A percentile compares a stretch with the other conserved stretches of the same genome.
phyloP scores from a whole-genome alignment of 2,329 filamentous ascomycete genomes.

The Neonectria neomacrospora region DNA sequence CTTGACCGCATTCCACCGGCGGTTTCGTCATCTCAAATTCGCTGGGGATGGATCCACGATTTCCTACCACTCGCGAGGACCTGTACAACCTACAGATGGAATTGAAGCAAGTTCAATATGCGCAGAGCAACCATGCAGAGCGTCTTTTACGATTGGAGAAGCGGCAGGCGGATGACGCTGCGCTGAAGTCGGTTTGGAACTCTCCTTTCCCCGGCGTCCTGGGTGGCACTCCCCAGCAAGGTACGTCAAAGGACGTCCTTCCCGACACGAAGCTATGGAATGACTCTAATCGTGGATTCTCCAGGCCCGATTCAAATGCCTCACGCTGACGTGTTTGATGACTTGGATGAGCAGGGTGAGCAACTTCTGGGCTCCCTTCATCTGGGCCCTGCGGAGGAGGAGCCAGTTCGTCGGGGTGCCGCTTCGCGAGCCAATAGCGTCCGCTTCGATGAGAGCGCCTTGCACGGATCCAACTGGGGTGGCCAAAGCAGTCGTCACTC shows the following conservation, averaged over 20 bases:
- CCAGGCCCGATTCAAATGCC: conserved; percentile 83
- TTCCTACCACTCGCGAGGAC: conserved; percentile 70
- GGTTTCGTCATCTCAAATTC: conserved; percentile 14
- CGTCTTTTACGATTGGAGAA: conserved; percentile 71
- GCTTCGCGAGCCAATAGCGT: conserved; percentile 96
- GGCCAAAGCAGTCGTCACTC: conserved; percentile 82
- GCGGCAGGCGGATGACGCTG: conserved; percentile 73
- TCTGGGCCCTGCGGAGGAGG: conserved; percentile 83
- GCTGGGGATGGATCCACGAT: conserved; percentile 72
- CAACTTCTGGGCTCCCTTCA: conserved; percentile 84
- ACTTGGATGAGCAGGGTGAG: conserved; percentile 87
- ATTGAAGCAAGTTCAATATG: conserved; percentile 73
- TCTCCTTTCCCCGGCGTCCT: conserved; percentile 91
- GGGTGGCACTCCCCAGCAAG: conserved; percentile 86
- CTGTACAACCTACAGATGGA: conserved; percentile 77
- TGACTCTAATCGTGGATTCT: conserved; percentile 34
- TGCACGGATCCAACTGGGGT: conserved; percentile 87
- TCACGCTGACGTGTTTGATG: conserved; percentile 86
- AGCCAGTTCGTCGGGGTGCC: conserved; percentile 83
- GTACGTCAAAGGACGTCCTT: conserved; percentile 60
- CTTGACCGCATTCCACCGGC: conserved; percentile 1
- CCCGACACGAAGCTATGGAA: background rate
- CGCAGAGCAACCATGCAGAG: conserved; percentile 71
- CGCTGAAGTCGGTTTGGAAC: conserved; percentile 88
- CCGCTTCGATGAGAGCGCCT: conserved; percentile 94